Conservation (phyloP, 2,329 filamentous ascomycete genomes). For the Chalara sp. region DNA sequence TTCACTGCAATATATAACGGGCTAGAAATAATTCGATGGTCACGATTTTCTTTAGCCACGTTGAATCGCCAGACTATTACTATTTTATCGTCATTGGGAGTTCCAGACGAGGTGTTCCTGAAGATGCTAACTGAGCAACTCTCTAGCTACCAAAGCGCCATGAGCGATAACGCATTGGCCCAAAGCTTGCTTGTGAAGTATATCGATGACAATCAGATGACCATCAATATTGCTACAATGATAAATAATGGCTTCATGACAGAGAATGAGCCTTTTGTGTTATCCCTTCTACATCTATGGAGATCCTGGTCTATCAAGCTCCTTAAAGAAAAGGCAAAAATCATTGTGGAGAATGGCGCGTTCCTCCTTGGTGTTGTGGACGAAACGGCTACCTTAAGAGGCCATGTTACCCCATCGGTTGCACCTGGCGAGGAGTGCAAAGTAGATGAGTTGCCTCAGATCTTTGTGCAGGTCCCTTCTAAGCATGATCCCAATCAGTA, state of each 20-base stretch:
- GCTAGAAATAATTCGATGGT: constrained; percentile 80
- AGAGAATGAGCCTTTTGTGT: constrained; percentile 69
- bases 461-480: constrained; percentile 77
- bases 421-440: constrained; percentile 28
- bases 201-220: constrained; percentile 80
- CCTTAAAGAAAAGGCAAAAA: constrained; percentile 86
- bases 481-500: constrained; percentile 45
- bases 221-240: constrained; percentile 67
- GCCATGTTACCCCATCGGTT: constrained; percentile 50
- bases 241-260: constrained; percentile 74
- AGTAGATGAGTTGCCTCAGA: constrained; percentile 61
- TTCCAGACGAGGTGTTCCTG: constrained; percentile 60
- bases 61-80: constrained; percentile 87
- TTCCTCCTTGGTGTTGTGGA: constrained; percentile 87
- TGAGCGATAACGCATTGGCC: constrained; percentile 58
- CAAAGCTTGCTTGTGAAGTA: constrained; percentile 63
- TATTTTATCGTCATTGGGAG: constrained; percentile 73
- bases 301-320: constrained; percentile 81
- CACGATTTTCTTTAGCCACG: constrained; percentile 67
- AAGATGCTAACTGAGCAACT: constrained; percentile 63
- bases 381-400: constrained; percentile 69
- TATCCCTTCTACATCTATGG: constrained; percentile 77
- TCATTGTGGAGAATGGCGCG: constrained; percentile 74
- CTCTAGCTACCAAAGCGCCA: constrained; percentile 59
- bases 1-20: constrained; percentile 65